phyloP scores from a whole-genome alignment of 148 eudicot genomes.

The Silene uniflora region DNA sequence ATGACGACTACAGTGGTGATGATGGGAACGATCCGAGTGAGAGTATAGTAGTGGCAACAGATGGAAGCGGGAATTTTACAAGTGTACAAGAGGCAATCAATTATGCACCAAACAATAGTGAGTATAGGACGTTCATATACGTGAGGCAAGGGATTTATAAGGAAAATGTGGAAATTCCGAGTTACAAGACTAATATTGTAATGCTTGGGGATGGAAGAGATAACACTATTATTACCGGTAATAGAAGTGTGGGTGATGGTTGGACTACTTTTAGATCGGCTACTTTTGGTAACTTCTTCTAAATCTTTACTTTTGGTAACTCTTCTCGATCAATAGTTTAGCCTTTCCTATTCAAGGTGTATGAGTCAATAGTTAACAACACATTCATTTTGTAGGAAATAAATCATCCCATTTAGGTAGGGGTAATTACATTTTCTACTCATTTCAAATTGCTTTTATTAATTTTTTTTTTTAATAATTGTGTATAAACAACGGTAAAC shows the following conservation, averaged over 20 bases:
- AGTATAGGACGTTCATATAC: slow-evolving; percentile 51
- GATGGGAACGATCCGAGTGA: slow-evolving; percentile 8
- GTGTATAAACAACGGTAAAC: too few relatives aligned
- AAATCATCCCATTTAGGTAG: too few relatives aligned
- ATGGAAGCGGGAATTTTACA: slow-evolving; percentile 79
- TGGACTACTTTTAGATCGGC: slow-evolving; percentile 99
- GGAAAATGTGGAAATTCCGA: slow-evolving; percentile 79
- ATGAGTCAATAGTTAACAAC: too few relatives aligned
- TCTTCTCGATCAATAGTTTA: too few relatives aligned
- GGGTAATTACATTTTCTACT: too few relatives aligned
- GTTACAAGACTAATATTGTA: slow-evolving; percentile 67
- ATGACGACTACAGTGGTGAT: slow-evolving; percentile 16
- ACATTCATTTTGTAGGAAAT: too few relatives aligned
- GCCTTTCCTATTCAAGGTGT: too few relatives aligned
- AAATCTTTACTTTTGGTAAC: too few relatives aligned
- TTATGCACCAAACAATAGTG: slow-evolving; percentile 76
- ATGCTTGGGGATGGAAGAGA: slow-evolving; percentile 86
- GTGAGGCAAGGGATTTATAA: slow-evolving; percentile 66
- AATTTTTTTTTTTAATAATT: too few relatives aligned
- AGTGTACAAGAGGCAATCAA: slow-evolving; percentile 63
- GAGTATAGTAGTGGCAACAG: slow-evolving; percentile 47
- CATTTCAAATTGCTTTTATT: too few relatives aligned
- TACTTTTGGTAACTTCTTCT: slow-evolving; percentile 50
- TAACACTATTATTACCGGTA: slow-evolving; percentile 55
- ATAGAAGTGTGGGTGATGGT: slow-evolving; percentile 73